Conservation (phyloP, 2,329 filamentous ascomycete genomes). For the Xylaria sp. region DNA sequence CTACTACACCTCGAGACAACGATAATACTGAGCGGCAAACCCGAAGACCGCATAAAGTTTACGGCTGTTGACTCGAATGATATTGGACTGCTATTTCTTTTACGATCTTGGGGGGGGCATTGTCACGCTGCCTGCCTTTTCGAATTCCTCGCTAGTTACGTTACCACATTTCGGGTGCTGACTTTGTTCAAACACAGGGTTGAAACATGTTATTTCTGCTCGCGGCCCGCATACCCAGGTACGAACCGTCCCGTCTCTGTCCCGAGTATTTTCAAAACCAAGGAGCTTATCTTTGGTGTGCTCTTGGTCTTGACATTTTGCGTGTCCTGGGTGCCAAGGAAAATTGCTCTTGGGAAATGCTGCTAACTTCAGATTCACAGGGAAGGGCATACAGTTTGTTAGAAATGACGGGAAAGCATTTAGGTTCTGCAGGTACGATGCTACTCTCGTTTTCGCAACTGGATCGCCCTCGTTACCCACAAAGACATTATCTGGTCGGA, state of each 20-base stretch:
- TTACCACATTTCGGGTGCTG: conserved; percentile 7
- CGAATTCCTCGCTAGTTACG: neutral
- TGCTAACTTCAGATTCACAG: conserved; percentile 14
- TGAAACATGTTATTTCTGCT: conserved; percentile 75
- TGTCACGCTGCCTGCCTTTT: neutral
- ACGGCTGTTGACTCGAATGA: neutral
- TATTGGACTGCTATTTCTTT: neutral
- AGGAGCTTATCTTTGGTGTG: neutral
- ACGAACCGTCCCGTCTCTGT: conserved; percentile 43
- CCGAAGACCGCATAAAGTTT: neutral
- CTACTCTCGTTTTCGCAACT: neutral
- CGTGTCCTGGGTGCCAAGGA: neutral
- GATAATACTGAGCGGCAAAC: neutral
- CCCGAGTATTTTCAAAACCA: neutral
- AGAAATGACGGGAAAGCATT: conserved; percentile 31
- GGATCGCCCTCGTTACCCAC: neutral
- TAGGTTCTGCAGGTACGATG: conserved; percentile 28
- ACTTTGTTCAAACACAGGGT: conserved; percentile 46
- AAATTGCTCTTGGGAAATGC: neutral
- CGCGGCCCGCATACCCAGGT: conserved; percentile 66
- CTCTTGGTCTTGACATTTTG: neutral
- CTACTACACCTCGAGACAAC: neutral
- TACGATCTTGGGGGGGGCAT: neutral
- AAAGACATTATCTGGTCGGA: neutral
- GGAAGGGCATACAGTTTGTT: conserved; percentile 30